Evolutionary conservation across 202 grass and related monocot species (phyloP), one percentile per base, ranked within the genome.

Genomic region (Hordeum pubiflorum): DNA sequence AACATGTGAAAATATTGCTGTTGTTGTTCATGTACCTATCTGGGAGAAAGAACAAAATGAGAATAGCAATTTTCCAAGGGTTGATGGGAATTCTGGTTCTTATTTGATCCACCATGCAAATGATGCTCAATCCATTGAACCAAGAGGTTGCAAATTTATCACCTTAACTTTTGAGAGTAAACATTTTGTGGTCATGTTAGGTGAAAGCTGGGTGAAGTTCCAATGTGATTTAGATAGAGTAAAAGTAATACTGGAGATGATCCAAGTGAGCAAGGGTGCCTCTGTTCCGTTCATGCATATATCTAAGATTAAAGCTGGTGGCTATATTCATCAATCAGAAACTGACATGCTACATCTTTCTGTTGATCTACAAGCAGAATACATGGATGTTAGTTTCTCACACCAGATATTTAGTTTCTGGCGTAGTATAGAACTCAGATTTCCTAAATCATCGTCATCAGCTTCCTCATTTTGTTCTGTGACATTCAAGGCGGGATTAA

Each of bases 361-460:
- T 80, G 50, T 89, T 85, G 90, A 98, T 69, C 18, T 98, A 86
- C 82, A 83, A 86, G 82, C 89, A 56, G 92, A 94, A 87, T 88
- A 81, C 64, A 85, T 94, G 68, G 92, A 98, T 87, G 73, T 91
- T 61, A 91, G 92, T 81, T 82, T 98, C 37, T 98, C 95, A 13
- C 87, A 98, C 77, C 90, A 98, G 81, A 91, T 98, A 86, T 89
- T 98, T 72, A 85, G 84, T 69, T 94, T 97, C 79, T 94, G 89
- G 79, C 84, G 69, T 67, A 86, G 74, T 71, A 75, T 84, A 65
- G 66, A 80, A 74, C 72, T 97, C 41, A 83, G 86, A 75, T 73
- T 91, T 87, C 90, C 92, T 85, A 78, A 72, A 72, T 78, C 76
- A 1, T 55, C 27, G 34, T 57, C 90, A 75, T 84, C 81, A 77